Conservation (phyloP, 2,329 filamentous ascomycete species). For the Fusarium haematococcum region DNA sequence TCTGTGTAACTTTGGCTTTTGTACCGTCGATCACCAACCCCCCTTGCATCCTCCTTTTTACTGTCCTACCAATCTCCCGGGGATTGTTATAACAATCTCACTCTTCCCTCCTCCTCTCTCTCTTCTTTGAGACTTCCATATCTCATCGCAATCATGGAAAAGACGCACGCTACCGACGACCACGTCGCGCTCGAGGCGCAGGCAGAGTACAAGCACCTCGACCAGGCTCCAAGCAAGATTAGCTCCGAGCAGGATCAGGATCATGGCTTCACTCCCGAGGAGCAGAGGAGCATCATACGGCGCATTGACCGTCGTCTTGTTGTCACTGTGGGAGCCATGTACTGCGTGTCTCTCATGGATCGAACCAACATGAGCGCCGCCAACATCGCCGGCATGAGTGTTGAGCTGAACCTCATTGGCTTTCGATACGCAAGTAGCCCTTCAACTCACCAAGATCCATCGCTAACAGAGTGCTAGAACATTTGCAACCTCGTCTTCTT, state of each 20-base stretch:
- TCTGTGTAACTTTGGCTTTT: not conserved
- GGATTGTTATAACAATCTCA: not conserved
- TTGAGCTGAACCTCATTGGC: conserved; percentile 59
- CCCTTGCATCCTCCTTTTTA: conserved; percentile 4
- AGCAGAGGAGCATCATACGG: conserved; percentile 76
- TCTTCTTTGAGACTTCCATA: not conserved
- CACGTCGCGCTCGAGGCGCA: conserved; percentile 40
- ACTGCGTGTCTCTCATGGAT: conserved; percentile 83
- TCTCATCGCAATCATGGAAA: conserved; percentile 38
- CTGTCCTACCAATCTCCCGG: not conserved
- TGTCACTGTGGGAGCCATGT: conserved; percentile 72
- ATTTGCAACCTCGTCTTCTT: conserved; percentile 81
- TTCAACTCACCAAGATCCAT: accelerated
- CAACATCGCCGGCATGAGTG: conserved; percentile 74
- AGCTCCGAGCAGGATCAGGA: conserved; percentile 46
- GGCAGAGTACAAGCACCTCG: conserved; percentile 43
- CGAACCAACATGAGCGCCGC: conserved; percentile 81
- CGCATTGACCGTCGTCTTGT: conserved; percentile 76
- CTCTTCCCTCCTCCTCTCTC: not conserved
- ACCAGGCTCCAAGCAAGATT: conserved; percentile 35
- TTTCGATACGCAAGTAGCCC: conserved; percentile 57
- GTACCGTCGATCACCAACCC: conserved; percentile 14
- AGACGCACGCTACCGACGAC: conserved; percentile 24
- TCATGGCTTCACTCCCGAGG: conserved; percentile 65
- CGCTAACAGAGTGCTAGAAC: conserved; percentile 52